Evolutionary conservation across 2,329 filamentous ascomycete species (phyloP).

Genomic region (Trichoderma arundinaceum): DNA sequence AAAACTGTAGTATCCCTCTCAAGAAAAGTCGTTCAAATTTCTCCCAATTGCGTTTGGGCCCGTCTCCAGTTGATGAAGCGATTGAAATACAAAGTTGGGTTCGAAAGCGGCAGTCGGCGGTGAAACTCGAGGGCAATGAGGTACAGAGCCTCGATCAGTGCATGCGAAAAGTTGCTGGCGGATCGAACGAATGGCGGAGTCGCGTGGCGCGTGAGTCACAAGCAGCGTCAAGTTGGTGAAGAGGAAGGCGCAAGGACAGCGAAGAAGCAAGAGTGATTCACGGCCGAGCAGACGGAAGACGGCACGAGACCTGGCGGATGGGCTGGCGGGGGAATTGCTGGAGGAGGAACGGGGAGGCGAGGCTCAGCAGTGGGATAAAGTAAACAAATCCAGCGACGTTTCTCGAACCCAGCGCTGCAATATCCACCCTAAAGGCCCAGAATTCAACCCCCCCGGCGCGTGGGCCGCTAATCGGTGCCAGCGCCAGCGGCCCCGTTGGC

Average conservation of each 20-base stretch:
- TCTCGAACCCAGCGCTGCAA: slow-evolving; percentile 25
- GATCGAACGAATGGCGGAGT: slow-evolving; percentile 28
- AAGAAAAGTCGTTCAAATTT: background rate
- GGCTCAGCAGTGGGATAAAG: slow-evolving; percentile 19
- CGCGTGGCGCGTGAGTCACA: slow-evolving; percentile 30
- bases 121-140: background rate
- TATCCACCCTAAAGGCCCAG: slow-evolving; percentile 3
- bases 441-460: slow-evolving; percentile 1
- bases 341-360: slow-evolving; percentile 6
- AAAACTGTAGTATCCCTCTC: background rate
- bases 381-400: slow-evolving; percentile 22
- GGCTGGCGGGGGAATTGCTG: background rate
- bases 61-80: background rate
- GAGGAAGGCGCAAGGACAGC: slow-evolving; percentile 23
- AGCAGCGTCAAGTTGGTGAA: background rate
- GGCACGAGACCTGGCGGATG: slow-evolving; percentile 20
- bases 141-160: slow-evolving; percentile 7
- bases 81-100: background rate
- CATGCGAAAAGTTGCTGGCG: slow-evolving; percentile 7
- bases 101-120: slow-evolving; percentile 3
- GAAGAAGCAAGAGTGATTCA: slow-evolving; percentile 18
- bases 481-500: slow-evolving; percentile 13
- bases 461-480: slow-evolving; percentile 23
- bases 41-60: background rate
- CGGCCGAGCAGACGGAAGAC: slow-evolving; percentile 11